Conservation (phyloP, 2,329 filamentous ascomycete species). For the Colletotrichum australisinense region DNA sequence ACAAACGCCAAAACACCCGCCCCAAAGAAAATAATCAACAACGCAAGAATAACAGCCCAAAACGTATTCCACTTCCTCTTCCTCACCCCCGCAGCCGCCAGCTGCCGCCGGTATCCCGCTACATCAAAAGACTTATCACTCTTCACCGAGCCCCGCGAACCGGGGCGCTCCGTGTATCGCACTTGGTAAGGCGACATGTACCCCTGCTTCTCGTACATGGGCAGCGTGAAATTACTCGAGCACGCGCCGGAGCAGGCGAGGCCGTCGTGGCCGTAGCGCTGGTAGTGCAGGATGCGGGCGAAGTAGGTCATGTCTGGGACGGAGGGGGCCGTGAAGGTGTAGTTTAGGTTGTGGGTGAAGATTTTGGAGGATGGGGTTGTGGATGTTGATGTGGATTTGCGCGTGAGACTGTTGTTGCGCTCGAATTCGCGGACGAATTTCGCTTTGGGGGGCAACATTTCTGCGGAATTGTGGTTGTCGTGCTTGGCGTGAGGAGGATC, state of each 20-base stretch:
- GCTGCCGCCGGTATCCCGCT: neutral
- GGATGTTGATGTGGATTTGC: neutral
- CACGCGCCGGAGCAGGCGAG: neutral
- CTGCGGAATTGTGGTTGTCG: neutral
- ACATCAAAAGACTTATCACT: neutral
- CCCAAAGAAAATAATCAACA: neutral
- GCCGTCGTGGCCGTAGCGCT: neutral
- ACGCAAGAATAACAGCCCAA: neutral
- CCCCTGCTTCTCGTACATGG: slow-evolving; percentile 5
- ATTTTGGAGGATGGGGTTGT: neutral
- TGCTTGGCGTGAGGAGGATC: neutral
- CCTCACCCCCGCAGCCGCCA: neutral
- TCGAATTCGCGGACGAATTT: slow-evolving; percentile 26
- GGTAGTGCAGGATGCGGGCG: slow-evolving; percentile 1
- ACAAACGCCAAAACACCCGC: slow-evolving; percentile 13
- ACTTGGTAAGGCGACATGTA: neutral
- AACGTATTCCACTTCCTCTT: slow-evolving; percentile 1
- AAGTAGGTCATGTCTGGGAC: slow-evolving; percentile 21
- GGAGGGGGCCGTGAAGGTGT: neutral
- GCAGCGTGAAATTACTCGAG: neutral
- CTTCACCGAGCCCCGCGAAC: neutral
- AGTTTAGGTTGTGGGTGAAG: neutral
- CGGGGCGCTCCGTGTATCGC: neutral
- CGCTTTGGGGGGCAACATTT: slow-evolving; percentile 22
- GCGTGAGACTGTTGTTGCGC: neutral